Conservation (phyloP, 2,329 filamentous ascomycete species). For the Byssothecium circinans region DNA sequence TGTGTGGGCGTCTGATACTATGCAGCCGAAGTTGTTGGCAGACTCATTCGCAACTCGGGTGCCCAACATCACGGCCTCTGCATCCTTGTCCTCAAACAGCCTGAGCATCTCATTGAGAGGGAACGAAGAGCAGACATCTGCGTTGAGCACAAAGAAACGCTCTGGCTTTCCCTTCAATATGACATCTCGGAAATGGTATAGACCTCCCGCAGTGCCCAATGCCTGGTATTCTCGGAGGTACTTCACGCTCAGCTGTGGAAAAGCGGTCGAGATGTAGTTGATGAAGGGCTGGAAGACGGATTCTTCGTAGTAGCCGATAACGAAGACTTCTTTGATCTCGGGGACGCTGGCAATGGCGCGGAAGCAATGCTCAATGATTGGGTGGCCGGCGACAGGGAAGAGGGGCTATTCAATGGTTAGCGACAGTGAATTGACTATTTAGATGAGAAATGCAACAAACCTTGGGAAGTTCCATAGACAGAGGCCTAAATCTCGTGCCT, state of each 20-base stretch:
- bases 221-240: conserved; percentile 98
- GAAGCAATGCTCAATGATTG: conserved; percentile 97
- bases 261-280: conserved; percentile 82
- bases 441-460: conserved; percentile 50
- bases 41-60: conserved; percentile 89
- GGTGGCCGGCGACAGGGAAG: conserved; percentile 96
- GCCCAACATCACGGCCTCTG: conserved; percentile 93
- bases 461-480: conserved; percentile 95
- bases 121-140: conserved; percentile 98
- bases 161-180: conserved; percentile 95
- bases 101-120: conserved; percentile 93
- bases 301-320: conserved; percentile 99
- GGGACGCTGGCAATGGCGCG: conserved; percentile 87
- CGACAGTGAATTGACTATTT: conserved; percentile 3
- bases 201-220: conserved; percentile 88
- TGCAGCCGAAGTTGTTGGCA: conserved; percentile 95
- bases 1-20: conserved; percentile 90
- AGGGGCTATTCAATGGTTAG: conserved; percentile 66
- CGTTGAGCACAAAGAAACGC: conserved; percentile 95
- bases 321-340: conserved; percentile 91
- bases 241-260: conserved; percentile 85
- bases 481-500: conserved; percentile 91
- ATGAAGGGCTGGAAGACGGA: conserved; percentile 97
- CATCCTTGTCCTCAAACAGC: conserved; percentile 91
- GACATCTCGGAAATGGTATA: conserved; percentile 99